These are phyloP conservation scores for Rosa chinensis DNA, from an alignment of 306 rosid species.

Conservation along the genomic window DNA sequence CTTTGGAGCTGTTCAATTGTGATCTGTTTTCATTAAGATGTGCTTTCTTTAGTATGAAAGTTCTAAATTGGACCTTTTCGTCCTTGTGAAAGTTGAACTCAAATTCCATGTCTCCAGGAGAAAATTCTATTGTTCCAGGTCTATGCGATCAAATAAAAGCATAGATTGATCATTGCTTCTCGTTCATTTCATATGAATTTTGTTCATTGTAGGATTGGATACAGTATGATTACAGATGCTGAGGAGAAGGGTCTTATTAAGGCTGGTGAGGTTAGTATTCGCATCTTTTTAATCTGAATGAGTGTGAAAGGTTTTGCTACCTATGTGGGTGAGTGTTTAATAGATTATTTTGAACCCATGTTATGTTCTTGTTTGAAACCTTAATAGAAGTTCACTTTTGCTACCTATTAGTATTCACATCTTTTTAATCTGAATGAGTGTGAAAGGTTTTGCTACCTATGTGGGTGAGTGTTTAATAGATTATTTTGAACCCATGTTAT, in stretches of 20 bases:
- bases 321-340: not conserved
- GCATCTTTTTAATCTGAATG: conserved; percentile 9
- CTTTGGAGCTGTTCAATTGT: not conserved
- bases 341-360: not conserved
- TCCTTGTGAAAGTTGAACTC: not conserved
- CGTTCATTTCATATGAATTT: not conserved
- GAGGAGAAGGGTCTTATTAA: conserved; percentile 64
- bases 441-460: too few relatives aligned
- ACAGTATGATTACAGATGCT: conserved; percentile 80
- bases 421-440: too few relatives aligned
- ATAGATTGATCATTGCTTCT: not conserved
- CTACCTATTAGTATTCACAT: too few relatives aligned
- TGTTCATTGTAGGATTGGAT: conserved; percentile 63
- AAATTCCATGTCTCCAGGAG: not conserved
- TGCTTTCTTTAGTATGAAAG: conserved; percentile 8
- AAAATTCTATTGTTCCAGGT: not conserved
- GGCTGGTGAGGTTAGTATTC: conserved; percentile 71
- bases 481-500: not conserved
- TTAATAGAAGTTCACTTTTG: not conserved
- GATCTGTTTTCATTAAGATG: not conserved
- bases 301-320: not conserved
- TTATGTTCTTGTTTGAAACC: not conserved
- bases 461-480: not conserved
- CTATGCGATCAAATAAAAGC: conserved; percentile 1
- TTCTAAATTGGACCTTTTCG: not conserved